Conservation (phyloP, 768 basidiomycete genomes). For the Tulasnella sp. region DNA sequence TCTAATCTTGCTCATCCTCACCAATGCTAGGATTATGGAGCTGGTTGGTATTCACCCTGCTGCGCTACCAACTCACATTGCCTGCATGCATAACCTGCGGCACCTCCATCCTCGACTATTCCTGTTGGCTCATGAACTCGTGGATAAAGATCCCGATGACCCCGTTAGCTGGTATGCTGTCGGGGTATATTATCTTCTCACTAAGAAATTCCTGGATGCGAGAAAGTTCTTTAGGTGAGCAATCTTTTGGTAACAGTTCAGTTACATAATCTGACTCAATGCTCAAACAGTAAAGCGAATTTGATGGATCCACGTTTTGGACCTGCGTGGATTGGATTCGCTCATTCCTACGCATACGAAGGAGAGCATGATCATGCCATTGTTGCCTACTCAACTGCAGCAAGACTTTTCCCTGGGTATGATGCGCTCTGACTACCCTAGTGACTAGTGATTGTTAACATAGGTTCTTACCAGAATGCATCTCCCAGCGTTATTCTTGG, state of each 20-base stretch:
- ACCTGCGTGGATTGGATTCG: slow-evolving; percentile 96
- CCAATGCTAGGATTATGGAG: slow-evolving; percentile 53
- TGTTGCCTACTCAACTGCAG: slow-evolving; percentile 94
- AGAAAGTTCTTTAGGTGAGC: slow-evolving; percentile 85
- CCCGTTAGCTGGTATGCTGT: slow-evolving; percentile 97
- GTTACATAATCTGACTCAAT: not conserved
- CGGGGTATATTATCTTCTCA: slow-evolving; percentile 88
- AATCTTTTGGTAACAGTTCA: not conserved
- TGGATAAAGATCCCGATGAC: slow-evolving; percentile 85
- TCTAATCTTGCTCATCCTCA: not conserved
- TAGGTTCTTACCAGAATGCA: slow-evolving; percentile 60
- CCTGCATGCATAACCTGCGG: slow-evolving; percentile 93
- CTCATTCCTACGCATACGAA: slow-evolving; percentile 91
- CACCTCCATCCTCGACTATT: slow-evolving; percentile 88
- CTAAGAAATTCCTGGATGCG: slow-evolving; percentile 79
- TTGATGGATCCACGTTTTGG: slow-evolving; percentile 93
- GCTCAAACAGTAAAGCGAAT: slow-evolving; percentile 65
- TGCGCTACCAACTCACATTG: slow-evolving; percentile 87
- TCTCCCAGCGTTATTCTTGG: slow-evolving; percentile 86
- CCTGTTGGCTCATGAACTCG: slow-evolving; percentile 91
- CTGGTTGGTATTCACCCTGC: slow-evolving; percentile 75
- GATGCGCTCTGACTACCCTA: slow-evolving; percentile 24
- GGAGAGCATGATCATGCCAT: slow-evolving; percentile 98
- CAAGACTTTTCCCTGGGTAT: slow-evolving; percentile 87
- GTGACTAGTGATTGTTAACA: not conserved